These are phyloP conservation scores for Kurtzmaniella natalensis DNA, from an alignment of 1,139 yeast species.

Conservation along the genomic window DNA sequence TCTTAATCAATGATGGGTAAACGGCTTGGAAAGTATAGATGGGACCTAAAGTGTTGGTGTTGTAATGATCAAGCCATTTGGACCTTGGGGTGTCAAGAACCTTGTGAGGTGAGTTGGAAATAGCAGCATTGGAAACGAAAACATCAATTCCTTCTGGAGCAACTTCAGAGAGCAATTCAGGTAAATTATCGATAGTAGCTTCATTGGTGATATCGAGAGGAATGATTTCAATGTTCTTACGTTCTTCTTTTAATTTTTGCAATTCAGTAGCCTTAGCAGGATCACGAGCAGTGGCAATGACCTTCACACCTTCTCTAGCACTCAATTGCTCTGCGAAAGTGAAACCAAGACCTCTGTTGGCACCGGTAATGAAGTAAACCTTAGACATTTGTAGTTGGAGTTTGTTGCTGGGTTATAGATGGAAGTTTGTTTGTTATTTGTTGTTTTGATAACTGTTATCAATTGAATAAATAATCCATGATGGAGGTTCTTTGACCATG, in stretches of 20 bases:
- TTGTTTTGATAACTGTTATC: too few relatives aligned
- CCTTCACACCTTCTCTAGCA: conserved; percentile 8
- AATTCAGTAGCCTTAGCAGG: conserved; percentile 11
- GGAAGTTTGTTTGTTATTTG: too few relatives aligned
- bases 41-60: conserved; percentile 27
- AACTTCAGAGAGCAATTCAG: conserved; percentile 3
- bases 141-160: conserved; percentile 12
- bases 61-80: conserved; percentile 16
- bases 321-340: conserved; percentile 11
- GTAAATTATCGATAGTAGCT: conserved; percentile 5
- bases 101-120: conserved; percentile 4
- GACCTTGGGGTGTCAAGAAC: conserved; percentile 8
- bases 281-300: conserved; percentile 17
- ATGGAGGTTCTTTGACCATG: too few relatives aligned
- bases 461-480: too few relatives aligned
- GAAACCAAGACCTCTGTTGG: conserved; percentile 20
- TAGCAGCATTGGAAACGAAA: conserved; percentile 17
- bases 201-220: conserved; percentile 6
- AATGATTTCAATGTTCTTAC: conserved; percentile 5
- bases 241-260: conserved; percentile 1
- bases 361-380: conserved; percentile 20
- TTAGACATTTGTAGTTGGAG: too few relatives aligned
- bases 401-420: too few relatives aligned
- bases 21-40: conserved; percentile 20
- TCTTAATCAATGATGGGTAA: conserved; percentile 8